Base-by-base conservation (phyloP, 2,329 filamentous ascomycete genomes). In the Elsinoe australis region DNA sequence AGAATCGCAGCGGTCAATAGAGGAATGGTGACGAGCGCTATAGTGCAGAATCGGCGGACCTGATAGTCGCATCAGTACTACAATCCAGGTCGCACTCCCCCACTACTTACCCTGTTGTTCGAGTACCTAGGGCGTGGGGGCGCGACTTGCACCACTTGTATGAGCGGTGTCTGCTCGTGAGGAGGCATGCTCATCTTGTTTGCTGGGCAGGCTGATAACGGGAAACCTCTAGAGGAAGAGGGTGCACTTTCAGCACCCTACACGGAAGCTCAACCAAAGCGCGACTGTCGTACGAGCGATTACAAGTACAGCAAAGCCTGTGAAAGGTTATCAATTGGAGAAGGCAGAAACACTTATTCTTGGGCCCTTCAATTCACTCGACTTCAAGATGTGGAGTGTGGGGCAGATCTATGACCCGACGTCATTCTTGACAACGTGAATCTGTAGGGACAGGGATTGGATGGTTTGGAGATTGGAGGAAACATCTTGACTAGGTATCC, bases 21-120 rank as follows among this genome's bases (percentile, higher is more conserved):
- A n/a, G 68, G 64, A 4, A 67, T 56, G 28, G 58, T 52, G 17
- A 58, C 57, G 22, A 72, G 60, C 17, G 75, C 71, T 49, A 85
- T 70, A 33, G 79, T 83, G 61, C 80, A 85, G 63, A 83, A 78
- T 50, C 80, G 78, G 44, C 82, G 79, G 36, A 81, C 62, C 63
- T 65, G 41, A 17, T n/a, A 17, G 28, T 29, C 18, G 15, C 29
- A 6, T 48, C 28, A 42, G 26, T 29, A 8, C n/a, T 6, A 31
- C 4, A 22, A 3, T n/a, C 5, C 17, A 34, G 2, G 7, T 8
- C 14, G 19, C 29, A n/a, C n/a, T n/a, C 26, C n/a, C 15, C n/a
- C 14, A 14, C 12, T 18, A 38, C 52, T 49, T 32, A 54, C 52
- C 21, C 73, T 75, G 54, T 75, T 71, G 56, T 83, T 79, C 5